Base-by-base conservation (phyloP, 257 asterid species). In the Misopates orontium region DNA sequence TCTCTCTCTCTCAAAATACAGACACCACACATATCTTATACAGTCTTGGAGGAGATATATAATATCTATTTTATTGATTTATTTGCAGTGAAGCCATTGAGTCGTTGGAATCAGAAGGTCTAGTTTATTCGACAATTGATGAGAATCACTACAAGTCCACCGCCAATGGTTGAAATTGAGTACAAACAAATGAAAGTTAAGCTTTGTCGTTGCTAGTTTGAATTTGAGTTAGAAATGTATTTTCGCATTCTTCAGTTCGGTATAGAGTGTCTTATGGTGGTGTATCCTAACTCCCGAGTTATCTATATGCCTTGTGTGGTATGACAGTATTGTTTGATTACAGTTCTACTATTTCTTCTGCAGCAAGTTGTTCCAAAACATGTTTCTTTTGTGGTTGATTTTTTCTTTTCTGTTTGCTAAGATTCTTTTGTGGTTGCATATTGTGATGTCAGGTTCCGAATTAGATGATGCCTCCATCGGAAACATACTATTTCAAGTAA, bases 131-230 rank as follows among this genome's bases (percentile, higher is more conserved):
- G n/a, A 84, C 97, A 9, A 67, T 87, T 12, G 95, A 92, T 36
- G 97, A 92, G 7, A 47, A 8, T 71, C 95, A 92, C 87, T 87
- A 60, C 82, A 92, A 81, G 82, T 73, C 90, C 80, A 80, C 87
- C 42, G 76, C 72, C 70, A 86, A 88, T 12, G 95, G 85, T 67
- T 90, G 82, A 90, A 49, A 31, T 53, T 56, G 58, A 21, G 20
- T 10, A 54, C 47, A 47, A 54, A 19, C 52, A 48, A 69, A 60
- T 51, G 52, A 67, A 48, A 13, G n/a, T 16, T 44, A 51, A 48
- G 22, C 49, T 52, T 47, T 3, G 10, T 28, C 28, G 36, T 21
- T 17, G 14, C 14, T 67, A 64, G 58, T 68, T 32, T 42, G 20
- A 2, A 15, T 41, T 14, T 47, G 36, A 28, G 52, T 8, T 31